phyloP scores from a whole-genome alignment of 1,139 yeast genomes.

The Saccharomyces pastorianus region DNA sequence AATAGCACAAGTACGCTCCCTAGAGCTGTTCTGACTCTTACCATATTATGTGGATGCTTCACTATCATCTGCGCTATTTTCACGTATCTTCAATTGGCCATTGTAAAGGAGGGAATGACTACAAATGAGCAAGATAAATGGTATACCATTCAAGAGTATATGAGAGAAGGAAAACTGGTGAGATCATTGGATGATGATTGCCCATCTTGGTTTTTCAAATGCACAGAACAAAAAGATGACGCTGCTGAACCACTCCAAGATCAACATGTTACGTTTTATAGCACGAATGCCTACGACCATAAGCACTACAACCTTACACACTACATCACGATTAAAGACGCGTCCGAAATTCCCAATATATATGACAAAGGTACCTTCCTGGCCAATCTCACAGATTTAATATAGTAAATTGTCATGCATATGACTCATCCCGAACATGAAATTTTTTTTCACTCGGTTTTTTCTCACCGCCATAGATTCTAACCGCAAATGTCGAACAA shows the following conservation, averaged over 20 bases:
- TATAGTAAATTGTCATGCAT: background rate
- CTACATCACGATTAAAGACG: conserved; percentile 10
- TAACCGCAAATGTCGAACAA: background rate
- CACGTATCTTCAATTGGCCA: conserved; percentile 50
- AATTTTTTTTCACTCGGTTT: background rate
- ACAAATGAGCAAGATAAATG: conserved; percentile 85
- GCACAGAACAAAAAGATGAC: background rate
- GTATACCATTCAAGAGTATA: conserved; percentile 60
- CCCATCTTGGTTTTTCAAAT: background rate
- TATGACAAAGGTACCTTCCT: conserved; percentile 23
- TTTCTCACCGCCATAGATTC: background rate
- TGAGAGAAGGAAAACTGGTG: conserved; percentile 39
- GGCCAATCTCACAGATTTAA: conserved; percentile 13
- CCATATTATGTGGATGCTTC: conserved; percentile 44
- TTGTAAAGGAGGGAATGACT: conserved; percentile 75
- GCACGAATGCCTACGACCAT: conserved; percentile 27
- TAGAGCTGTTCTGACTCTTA: conserved; percentile 18
- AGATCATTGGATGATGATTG: conserved; percentile 8
- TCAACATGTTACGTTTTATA: conserved; percentile 16
- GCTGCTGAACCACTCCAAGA: conserved; percentile 1
- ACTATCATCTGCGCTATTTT: conserved; percentile 50
- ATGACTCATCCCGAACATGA: background rate
- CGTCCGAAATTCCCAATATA: conserved; percentile 19
- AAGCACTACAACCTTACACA: conserved; percentile 13
- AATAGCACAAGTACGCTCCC: conserved; percentile 3